phyloP scores from a whole-genome alignment of 192 early-diverging fungal genomes.

The Radiomyces spectabilis region DNA sequence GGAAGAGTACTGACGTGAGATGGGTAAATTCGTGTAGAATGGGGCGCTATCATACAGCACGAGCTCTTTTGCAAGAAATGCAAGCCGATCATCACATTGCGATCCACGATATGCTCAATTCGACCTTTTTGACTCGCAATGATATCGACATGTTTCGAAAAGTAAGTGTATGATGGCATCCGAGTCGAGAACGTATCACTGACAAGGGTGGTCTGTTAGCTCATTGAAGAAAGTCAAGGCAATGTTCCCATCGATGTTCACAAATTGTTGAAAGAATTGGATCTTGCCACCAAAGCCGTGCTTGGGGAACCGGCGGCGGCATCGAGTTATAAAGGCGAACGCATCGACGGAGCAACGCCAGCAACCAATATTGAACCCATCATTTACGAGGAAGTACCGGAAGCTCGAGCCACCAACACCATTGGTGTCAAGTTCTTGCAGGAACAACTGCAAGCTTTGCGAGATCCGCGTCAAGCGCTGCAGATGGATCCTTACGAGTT shows the following conservation, averaged over 20 bases:
- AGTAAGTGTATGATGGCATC: conserved; percentile 18
- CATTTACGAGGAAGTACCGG: conserved; percentile 2
- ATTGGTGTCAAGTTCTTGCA: conserved; percentile 72
- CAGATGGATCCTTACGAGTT: conserved; percentile 56
- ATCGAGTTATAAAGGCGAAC: not conserved
- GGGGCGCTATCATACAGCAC: conserved; percentile 35
- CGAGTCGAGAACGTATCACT: not conserved
- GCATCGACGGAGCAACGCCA: not conserved
- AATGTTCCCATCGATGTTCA: conserved; percentile 19
- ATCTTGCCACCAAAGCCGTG: conserved; percentile 7
- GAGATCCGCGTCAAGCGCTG: conserved; percentile 9
- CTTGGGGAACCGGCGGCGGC: not conserved
- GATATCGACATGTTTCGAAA: conserved; percentile 36
- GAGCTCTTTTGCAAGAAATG: conserved; percentile 40
- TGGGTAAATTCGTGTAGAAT: too few species aligned
- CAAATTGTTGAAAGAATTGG: conserved; percentile 16
- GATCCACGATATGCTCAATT: conserved; percentile 20
- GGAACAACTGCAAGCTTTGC: conserved; percentile 53
- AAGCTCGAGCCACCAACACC: conserved; percentile 29
- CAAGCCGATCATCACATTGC: conserved; percentile 13
- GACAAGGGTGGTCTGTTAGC: conserved; percentile 4
- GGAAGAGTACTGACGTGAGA: too few species aligned
- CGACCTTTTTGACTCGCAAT: conserved; percentile 28
- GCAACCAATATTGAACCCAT: not conserved
- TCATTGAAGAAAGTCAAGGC: conserved; percentile 5